phyloP scores from a whole-genome alignment of 768 basidiomycete species.

The Trametes sanguinea region DNA sequence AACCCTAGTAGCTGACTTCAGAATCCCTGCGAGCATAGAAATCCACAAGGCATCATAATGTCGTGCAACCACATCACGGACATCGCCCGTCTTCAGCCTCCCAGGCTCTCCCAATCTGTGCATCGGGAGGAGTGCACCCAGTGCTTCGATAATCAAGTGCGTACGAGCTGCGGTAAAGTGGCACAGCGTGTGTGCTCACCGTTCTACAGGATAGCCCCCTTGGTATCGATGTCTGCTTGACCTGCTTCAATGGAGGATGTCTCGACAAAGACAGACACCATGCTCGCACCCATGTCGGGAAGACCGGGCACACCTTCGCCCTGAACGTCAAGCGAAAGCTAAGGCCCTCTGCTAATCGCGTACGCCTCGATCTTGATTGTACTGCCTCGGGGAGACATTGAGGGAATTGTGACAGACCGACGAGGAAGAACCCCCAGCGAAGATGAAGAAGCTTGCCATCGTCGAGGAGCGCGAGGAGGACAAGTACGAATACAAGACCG shows the following conservation, averaged over 20 bases:
- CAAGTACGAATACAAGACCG: slow-evolving; percentile 69
- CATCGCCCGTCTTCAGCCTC: slow-evolving; percentile 52
- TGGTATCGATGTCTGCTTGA: slow-evolving; percentile 88
- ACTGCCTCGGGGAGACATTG: not conserved
- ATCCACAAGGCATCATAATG: slow-evolving; percentile 12
- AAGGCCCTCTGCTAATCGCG: slow-evolving; percentile 66
- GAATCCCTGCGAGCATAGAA: too few species aligned
- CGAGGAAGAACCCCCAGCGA: slow-evolving; percentile 81
- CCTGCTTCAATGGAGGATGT: slow-evolving; percentile 95
- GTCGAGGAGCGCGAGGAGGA: slow-evolving; percentile 86
- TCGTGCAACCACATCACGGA: slow-evolving; percentile 56
- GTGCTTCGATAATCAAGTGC: slow-evolving; percentile 92
- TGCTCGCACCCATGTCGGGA: slow-evolving; percentile 67
- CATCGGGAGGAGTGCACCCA: slow-evolving; percentile 96
- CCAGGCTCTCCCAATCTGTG: slow-evolving; percentile 69
- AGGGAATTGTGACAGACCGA: slow-evolving; percentile 48
- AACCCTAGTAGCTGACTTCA: not conserved
- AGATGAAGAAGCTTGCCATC: slow-evolving; percentile 90
- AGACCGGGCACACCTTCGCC: slow-evolving; percentile 73
- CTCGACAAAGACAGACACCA: slow-evolving; percentile 64
- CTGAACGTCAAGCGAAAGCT: slow-evolving; percentile 77
- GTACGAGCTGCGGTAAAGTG: slow-evolving; percentile 1
- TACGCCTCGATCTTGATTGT: slow-evolving; percentile 41
- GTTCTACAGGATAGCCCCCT: slow-evolving; percentile 66
- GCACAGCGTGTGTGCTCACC: not conserved